phyloP scores from a whole-genome alignment of 106 monocot genomes.

The Platanthera zijinensis region DNA sequence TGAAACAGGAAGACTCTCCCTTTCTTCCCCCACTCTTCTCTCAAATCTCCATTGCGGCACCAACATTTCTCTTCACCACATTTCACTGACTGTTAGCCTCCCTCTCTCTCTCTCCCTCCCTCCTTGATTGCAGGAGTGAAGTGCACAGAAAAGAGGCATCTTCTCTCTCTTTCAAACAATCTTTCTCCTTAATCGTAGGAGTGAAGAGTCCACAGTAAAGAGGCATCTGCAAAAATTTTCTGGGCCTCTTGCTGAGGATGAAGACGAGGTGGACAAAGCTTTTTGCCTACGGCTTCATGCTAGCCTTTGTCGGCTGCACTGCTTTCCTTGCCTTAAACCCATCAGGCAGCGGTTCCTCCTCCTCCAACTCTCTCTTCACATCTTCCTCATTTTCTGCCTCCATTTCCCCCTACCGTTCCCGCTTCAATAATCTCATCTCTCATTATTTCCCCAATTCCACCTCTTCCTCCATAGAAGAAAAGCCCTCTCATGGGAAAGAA shows the following conservation, averaged over 20 bases:
- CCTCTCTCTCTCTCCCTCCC: not conserved
- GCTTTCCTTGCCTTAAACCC: conserved; percentile 52
- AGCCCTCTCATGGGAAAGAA: not conserved
- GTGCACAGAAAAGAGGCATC: not conserved
- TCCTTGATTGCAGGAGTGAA: not conserved
- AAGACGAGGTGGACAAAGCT: conserved; percentile 30
- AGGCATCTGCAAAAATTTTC: conserved; percentile 6
- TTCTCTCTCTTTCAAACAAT: not conserved
- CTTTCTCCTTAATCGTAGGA: conserved; percentile 1
- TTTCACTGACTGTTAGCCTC: not conserved
- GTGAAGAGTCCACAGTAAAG: conserved; percentile 4
- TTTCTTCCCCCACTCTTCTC: too few species aligned
- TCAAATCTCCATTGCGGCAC: not conserved
- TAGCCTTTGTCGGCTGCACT: conserved; percentile 57
- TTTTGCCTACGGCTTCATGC: conserved; percentile 40
- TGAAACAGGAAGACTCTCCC: too few species aligned
- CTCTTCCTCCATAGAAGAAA: not conserved
- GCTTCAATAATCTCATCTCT: conserved; percentile 43
- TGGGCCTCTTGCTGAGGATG: not conserved
- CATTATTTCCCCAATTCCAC: conserved; percentile 49
- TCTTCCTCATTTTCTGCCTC: conserved; percentile 25
- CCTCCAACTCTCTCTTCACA: conserved; percentile 47
- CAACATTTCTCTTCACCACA: too few species aligned
- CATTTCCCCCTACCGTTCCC: conserved; percentile 43
- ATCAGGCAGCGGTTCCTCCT: conserved; percentile 27